Base-by-base conservation (phyloP, 192 early-diverging fungal genomes). In the Backusella tuberculispora region DNA sequence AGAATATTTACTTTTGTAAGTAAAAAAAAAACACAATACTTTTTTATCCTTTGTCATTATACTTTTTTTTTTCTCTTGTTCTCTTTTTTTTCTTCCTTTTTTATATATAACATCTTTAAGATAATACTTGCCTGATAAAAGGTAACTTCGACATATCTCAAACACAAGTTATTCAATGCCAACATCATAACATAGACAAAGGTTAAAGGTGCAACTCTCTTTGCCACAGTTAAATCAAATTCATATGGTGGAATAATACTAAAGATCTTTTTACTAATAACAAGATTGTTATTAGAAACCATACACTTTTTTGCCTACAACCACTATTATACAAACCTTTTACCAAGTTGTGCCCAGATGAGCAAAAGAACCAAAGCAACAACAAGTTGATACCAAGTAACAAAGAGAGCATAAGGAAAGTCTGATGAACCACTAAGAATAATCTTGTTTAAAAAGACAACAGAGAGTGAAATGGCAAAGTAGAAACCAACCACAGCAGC, bases 361-460 rank as follows among this genome's bases (percentile, higher is more conserved):
- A 91, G 41, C 19, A 91, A 71, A 4, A 91, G 69, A 6, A 77
- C 73, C 29, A 91, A 70, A 0, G 90, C 90, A 6, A 90, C 89
- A 13, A 89, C 63, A 14, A 91, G 75, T 69, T 91, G 90, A 63
- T 80, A 91, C 83, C 89, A 90, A 26, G 90, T 91, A 44, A 91
- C 90, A 68, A 90, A 91, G 43, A 89, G 78, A 41, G 90, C 88
- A 78, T 85, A 91, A 8, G 90, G 88, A 67, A 91, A 91, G n/a
- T 89, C 86, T 5, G 88, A 84, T 9, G 80, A 78, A 4, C 76
- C 76, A 37, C 83, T 86, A 42, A 91, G 75, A 60, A 91, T 91
- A 72, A 84, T 85, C 85, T 91, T 91, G 76, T 91, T 91, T 26
- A 91, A 76, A 56, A 91, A 91, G 40, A 91, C 90, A 19, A 91